Evolutionary conservation across 495 filamentous ascomycete genomes (phyloP).

Genomic region (Penicillium coffeae): DNA sequence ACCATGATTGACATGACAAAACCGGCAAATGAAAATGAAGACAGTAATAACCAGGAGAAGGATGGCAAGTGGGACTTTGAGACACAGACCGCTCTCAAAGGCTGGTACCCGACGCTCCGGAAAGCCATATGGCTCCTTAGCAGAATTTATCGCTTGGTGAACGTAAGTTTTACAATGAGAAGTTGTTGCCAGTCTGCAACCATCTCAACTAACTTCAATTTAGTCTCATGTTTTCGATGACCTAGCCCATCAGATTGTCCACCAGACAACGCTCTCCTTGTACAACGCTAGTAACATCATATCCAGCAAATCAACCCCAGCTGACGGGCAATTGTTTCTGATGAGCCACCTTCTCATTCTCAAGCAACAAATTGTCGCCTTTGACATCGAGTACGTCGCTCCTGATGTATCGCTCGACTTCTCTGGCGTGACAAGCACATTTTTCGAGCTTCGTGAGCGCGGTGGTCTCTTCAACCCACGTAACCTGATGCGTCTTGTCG

Average conservation of each 20-base stretch:
- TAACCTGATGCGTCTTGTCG: slow-evolving; percentile 56
- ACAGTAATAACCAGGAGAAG: slow-evolving; percentile 29
- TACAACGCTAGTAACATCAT: slow-evolving; percentile 49
- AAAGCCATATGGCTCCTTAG: slow-evolving; percentile 80
- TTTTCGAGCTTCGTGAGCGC: slow-evolving; percentile 67
- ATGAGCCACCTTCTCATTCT: slow-evolving; percentile 88
- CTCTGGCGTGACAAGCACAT: slow-evolving; percentile 70
- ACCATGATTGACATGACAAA: slow-evolving; percentile 48
- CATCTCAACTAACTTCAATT: slow-evolving; percentile 2
- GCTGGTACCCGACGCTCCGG: slow-evolving; percentile 66
- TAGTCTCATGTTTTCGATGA: slow-evolving; percentile 72
- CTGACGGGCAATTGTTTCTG: slow-evolving; percentile 78
- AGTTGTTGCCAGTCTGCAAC: not conserved
- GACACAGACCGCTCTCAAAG: slow-evolving; percentile 44
- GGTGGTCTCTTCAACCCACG: slow-evolving; percentile 67
- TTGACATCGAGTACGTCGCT: slow-evolving; percentile 85
- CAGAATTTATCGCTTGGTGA: slow-evolving; percentile 78
- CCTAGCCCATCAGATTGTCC: slow-evolving; percentile 72
- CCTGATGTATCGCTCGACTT: slow-evolving; percentile 74
- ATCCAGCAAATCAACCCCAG: slow-evolving; percentile 49
- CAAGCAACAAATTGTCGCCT: slow-evolving; percentile 86
- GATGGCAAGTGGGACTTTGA: slow-evolving; percentile 52
- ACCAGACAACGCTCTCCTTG: slow-evolving; percentile 67
- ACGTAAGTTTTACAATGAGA: slow-evolving; percentile 44
- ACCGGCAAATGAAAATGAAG: slow-evolving; percentile 48